Evolutionary conservation across 345 rosid genomes (phyloP), one percentile per base, ranked within the genome.

Genomic region (Noccaea bulbosa): DNA sequence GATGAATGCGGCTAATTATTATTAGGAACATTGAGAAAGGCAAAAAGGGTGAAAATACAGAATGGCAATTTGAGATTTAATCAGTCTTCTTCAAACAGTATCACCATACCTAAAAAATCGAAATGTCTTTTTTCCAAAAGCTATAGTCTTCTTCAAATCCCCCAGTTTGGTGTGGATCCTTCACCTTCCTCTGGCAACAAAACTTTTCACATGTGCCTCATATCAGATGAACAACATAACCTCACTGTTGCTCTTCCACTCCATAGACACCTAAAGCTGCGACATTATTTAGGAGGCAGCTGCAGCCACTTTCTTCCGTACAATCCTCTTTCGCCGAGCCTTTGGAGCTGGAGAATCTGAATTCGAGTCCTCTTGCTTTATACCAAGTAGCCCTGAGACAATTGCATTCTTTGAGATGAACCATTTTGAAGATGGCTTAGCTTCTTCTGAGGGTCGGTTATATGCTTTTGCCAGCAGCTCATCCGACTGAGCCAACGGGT

Each of bases 371-470:
- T 82, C 89, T 81, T 87, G 91, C 81, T 81, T 86, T 72, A 81
- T 78, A 69, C 98, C 98, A 9, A 93, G 85, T 62, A 86, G 88
- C 38, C 96, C 92, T 15, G 97, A 90, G 65, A 89, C 79, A 1
- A 90, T 47, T 40, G 97, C 74, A 62, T 90, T 84, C 83, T 86
- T 90, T 9, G 97, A 93, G 73, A 91, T 85, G 71, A 90, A 82
- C 98, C 97, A 88, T 62, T 62, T 87, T 53, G 97, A 79, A 50
- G 91, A 79, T 69, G 92, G 75, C 10, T 63, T 46, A 7, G 69
- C 9, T 38, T 80, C 88, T 38, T 72, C 87, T n/a, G 86, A 52
- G 0, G 85, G 85, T 67, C 91, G 79, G 77, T 73, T 85, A 83
- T 88, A 84, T 55, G 96, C 90, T 77, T 80, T 87, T 74, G 80